Conservation (phyloP, 192 early-diverging fungal species). For the Backusella luteola region DNA sequence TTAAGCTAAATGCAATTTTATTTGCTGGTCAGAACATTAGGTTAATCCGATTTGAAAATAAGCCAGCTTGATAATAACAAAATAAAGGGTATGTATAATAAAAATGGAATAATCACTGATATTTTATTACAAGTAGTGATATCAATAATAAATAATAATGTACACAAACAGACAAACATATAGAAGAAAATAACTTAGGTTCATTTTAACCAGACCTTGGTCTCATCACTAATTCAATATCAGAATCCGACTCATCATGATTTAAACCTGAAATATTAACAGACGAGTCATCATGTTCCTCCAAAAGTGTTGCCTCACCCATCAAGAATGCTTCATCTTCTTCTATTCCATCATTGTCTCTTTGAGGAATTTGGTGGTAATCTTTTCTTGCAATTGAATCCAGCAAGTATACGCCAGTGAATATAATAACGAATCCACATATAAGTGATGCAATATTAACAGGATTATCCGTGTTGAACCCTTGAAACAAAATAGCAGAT, state of each 20-base stretch:
- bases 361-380: slow-evolving; percentile 15
- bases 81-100: too few relatives aligned
- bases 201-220: neutral
- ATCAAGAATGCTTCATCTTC: slow-evolving; percentile 38
- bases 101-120: neutral
- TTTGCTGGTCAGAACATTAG: too few relatives aligned
- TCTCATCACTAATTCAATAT: slow-evolving; percentile 21
- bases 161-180: neutral
- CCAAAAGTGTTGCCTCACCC: slow-evolving; percentile 49
- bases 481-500: slow-evolving; percentile 87
- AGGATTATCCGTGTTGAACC: slow-evolving; percentile 72
- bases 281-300: slow-evolving; percentile 41
- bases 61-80: too few relatives aligned
- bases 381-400: slow-evolving; percentile 45
- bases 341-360: slow-evolving; percentile 22
- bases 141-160: neutral
- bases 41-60: too few relatives aligned
- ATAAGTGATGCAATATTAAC: slow-evolving; percentile 83
- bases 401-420: slow-evolving; percentile 89
- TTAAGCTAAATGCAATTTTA: too few relatives aligned
- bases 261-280: slow-evolving; percentile 37
- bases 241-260: slow-evolving; percentile 27
- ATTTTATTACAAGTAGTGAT: neutral
- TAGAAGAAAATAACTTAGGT: neutral
- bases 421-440: slow-evolving; percentile 89